These are phyloP conservation scores for Blastobotrys raffinosifermentans DNA, from an alignment of 1,139 yeast genomes.

Conservation along the genomic window DNA sequence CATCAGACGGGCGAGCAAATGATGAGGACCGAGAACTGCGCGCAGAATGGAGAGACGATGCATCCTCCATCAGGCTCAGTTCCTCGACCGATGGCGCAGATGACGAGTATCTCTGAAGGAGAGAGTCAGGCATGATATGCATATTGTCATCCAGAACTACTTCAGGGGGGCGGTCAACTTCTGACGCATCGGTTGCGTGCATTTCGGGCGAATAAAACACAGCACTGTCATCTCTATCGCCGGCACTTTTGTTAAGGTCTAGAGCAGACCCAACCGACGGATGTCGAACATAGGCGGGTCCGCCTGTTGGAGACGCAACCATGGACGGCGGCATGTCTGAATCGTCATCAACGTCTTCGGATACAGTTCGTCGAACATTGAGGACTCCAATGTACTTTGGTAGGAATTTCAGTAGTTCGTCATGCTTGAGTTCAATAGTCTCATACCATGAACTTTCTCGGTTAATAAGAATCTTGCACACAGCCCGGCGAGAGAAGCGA, in stretches of 20 bases:
- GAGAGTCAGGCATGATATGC: constrained; percentile 78
- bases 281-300: too few species aligned
- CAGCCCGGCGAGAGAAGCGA: constrained; percentile 83
- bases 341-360: constrained; percentile 14
- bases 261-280: background rate
- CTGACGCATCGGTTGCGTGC: background rate
- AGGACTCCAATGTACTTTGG: constrained; percentile 91
- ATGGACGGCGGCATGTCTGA: constrained; percentile 9
- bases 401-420: constrained; percentile 74
- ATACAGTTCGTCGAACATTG: constrained; percentile 72
- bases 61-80: constrained; percentile 4
- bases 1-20: background rate
- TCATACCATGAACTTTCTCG: constrained; percentile 92
- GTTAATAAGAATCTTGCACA: constrained; percentile 89
- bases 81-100: constrained; percentile 47
- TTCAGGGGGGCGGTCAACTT: constrained; percentile 50
- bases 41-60: constrained; percentile 5
- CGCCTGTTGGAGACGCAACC: background rate
- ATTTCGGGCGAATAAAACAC: background rate
- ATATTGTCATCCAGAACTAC: constrained; percentile 83
- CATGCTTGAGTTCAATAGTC: constrained; percentile 69
- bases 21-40: background rate
- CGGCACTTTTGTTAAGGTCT: background rate
- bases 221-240: constrained; percentile 2
- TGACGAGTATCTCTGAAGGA: constrained; percentile 58